Conservation (phyloP, 495 filamentous ascomycete species). For the Evernia prunastri region DNA sequence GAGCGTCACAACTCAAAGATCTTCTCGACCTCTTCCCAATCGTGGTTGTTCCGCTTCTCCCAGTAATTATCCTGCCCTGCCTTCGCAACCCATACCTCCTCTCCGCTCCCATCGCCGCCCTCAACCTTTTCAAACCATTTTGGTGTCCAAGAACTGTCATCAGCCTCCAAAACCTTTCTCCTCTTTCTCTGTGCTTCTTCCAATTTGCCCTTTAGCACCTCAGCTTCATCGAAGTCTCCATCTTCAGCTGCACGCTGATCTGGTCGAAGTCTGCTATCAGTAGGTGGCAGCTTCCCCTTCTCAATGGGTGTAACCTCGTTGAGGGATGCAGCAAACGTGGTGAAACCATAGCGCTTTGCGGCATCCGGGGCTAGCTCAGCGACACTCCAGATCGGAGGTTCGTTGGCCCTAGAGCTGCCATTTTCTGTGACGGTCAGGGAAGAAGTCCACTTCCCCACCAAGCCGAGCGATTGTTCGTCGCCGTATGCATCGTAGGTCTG, state of each 20-base stretch:
- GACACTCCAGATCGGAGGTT: constrained; percentile 61
- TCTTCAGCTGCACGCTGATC: constrained; percentile 85
- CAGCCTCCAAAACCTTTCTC: constrained; percentile 66
- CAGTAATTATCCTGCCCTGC: constrained; percentile 81
- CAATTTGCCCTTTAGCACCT: constrained; percentile 71
- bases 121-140: constrained; percentile 72
- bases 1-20: constrained; percentile 52
- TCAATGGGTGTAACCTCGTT: constrained; percentile 87
- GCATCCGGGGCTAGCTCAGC: constrained; percentile 70
- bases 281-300: constrained; percentile 61
- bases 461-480: constrained; percentile 49
- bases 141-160: constrained; percentile 62
- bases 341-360: constrained; percentile 75
- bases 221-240: constrained; percentile 75
- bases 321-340: constrained; percentile 73
- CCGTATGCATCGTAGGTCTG: constrained; percentile 62
- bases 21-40: constrained; percentile 63
- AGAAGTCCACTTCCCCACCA: constrained; percentile 79
- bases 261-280: constrained; percentile 77
- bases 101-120: constrained; percentile 41
- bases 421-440: constrained; percentile 56
- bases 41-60: constrained; percentile 68
- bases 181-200: constrained; percentile 80
- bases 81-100: constrained; percentile 77
- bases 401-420: constrained; percentile 46